Evolutionary conservation across 306 rosid genomes (phyloP), one percentile per base, ranked within the genome.

Genomic region (Senna siamea): DNA sequence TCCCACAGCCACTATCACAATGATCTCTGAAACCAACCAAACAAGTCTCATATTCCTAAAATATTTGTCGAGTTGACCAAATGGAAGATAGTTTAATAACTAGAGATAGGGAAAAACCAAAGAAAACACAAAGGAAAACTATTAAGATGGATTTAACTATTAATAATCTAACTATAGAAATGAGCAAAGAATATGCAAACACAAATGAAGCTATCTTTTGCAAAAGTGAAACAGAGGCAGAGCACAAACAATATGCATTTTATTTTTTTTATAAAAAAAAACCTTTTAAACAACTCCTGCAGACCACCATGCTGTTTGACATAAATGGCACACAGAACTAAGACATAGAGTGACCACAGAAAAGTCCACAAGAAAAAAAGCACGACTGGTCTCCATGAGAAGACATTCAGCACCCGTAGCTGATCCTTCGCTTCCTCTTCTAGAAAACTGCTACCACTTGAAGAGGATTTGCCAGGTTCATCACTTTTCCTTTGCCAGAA

Each of bases 221-320:
- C 13, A 65, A 70, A 68, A 54, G 2, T 65, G 23, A 11, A 19
- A n/a, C 69, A 23, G 47, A 74, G 59, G 17, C 69, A 23, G 47
- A 74, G 59, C 40, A 38, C 10, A 50, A 70, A 38, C 18, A 3
- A n/a, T 1, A 48, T 19, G 41, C n/a, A 68, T 48, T 56, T 64
- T 41, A 57, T 55, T 66, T 26, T 26, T 26, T 26, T 26, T 26
- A 3, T 1, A 26, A 23, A 62, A 75, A 28, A 23, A 72, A 79
- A 93, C 98, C 97, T 93, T 81, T 79, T 86, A 83, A 91, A 91
- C 92, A 93, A 78, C 87, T 93, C 98, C 77, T 17, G 66, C 48
- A 93, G 89, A 65, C 96, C 92, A 38, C 98, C 96, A 78, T 89
- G 85, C 72, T 89, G 85, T 75, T 79, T 85, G 56, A 88, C 83